Evolutionary conservation across 495 filamentous ascomycete genomes (phyloP).

Genomic region (Bryoglossum gracile): DNA sequence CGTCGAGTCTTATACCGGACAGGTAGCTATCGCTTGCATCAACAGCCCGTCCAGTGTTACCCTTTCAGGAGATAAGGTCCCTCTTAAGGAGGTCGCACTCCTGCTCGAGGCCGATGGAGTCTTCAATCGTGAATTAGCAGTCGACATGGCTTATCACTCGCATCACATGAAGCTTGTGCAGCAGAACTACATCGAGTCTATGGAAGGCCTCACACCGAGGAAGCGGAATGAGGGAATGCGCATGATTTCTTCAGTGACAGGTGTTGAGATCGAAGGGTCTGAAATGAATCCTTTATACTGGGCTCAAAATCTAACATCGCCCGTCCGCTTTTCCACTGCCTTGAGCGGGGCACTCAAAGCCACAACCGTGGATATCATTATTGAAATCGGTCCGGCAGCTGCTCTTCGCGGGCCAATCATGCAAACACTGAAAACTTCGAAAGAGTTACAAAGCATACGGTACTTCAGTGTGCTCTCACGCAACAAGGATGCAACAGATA

Average conservation of each 20-base stretch:
- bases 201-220: background rate
- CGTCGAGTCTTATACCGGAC: slow-evolving; percentile 19
- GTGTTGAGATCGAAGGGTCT: background rate
- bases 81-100: slow-evolving; percentile 40
- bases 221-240: background rate
- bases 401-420: slow-evolving; percentile 54
- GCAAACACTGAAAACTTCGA: slow-evolving; percentile 33
- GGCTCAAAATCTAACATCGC: slow-evolving; percentile 46
- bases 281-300: slow-evolving; percentile 33
- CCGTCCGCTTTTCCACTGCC: slow-evolving; percentile 38
- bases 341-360: slow-evolving; percentile 20
- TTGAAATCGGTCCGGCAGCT: slow-evolving; percentile 61
- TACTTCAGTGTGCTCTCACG: slow-evolving; percentile 36
- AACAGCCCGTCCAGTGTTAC: slow-evolving; percentile 47
- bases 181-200: slow-evolving; percentile 28
- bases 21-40: slow-evolving; percentile 36
- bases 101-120: slow-evolving; percentile 34
- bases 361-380: slow-evolving; percentile 29
- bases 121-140: slow-evolving; percentile 50
- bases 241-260: slow-evolving; percentile 18
- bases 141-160: slow-evolving; percentile 53
- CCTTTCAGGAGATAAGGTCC: slow-evolving; percentile 22
- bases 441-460: slow-evolving; percentile 27
- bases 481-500: slow-evolving; percentile 37
- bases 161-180: slow-evolving; percentile 43